These are phyloP conservation scores for Claviceps spartinae DNA, from an alignment of 2,329 filamentous ascomycete species.

Conservation along the genomic window DNA sequence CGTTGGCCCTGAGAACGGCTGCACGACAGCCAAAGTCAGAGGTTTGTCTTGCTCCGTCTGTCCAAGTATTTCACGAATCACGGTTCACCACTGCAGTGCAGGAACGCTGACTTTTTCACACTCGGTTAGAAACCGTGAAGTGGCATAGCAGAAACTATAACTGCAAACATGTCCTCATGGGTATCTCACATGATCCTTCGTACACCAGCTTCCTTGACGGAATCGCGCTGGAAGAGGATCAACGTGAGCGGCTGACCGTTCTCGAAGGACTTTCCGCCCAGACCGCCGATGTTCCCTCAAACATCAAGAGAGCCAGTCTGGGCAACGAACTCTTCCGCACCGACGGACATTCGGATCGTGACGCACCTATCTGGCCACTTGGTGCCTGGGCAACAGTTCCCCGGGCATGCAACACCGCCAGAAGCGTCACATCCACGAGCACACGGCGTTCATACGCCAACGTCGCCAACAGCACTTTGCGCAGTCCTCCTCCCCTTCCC, in stretches of 20 bases:
- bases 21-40: slow-evolving; percentile 46
- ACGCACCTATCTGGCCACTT: slow-evolving; percentile 1
- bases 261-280: slow-evolving; percentile 40
- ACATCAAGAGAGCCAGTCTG: slow-evolving; percentile 32
- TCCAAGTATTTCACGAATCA: neutral
- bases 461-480: slow-evolving; percentile 24
- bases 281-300: slow-evolving; percentile 29
- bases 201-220: slow-evolving; percentile 48
- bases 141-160: slow-evolving; percentile 48
- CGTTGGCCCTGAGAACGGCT: slow-evolving; percentile 44
- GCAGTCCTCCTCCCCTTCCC: slow-evolving; percentile 19
- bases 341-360: slow-evolving; percentile 32
- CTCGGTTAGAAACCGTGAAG: slow-evolving; percentile 29
- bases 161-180: slow-evolving; percentile 48
- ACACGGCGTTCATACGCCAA: slow-evolving; percentile 26
- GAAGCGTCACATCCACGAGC: slow-evolving; percentile 7
- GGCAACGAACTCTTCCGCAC: slow-evolving; percentile 36
- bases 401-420: slow-evolving; percentile 8
- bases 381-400: slow-evolving; percentile 8
- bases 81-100: too few relatives aligned
- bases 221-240: slow-evolving; percentile 31
- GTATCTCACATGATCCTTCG: slow-evolving; percentile 46
- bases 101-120: neutral
- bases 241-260: slow-evolving; percentile 33
- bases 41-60: slow-evolving; percentile 21